Base-by-base conservation (phyloP, 495 filamentous ascomycete species). In the Geopyxis carbonaria region DNA sequence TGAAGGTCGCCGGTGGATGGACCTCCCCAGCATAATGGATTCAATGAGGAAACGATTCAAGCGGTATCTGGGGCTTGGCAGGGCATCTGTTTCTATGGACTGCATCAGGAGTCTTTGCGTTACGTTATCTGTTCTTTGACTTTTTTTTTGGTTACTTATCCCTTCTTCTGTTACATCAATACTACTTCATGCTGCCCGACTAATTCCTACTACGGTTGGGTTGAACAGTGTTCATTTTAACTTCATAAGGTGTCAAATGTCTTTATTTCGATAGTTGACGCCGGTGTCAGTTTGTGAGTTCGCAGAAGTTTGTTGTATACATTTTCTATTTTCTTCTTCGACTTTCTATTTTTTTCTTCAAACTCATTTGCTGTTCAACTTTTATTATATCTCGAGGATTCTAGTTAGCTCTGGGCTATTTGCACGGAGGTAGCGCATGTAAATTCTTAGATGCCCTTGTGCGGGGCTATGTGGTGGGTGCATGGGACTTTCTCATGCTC, bases 1-100 rank as follows among this genome's bases (percentile, higher is more conserved):
- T 99, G 7, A 80, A 93, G 39, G 86, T 93, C 50, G 91, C 89
- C 27, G 89, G 89, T 44, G 89, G 89, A 37, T 99, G 86, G 86
- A 72, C 80, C 42, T 76, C 75, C 33, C 74, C 76, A 57, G 71
- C 34, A 54, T 48, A 36, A 28, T 19, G 8, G 18, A 29, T 8
- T 20, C 31, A 18, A 34, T 18, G 31, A 34, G 31, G 16, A 40
- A 36, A 21, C 27, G 30, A 19, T 16, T n/a, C 34, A 47, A 46
- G 34, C 34, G 34, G 25, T 48, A 19, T 20, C 13, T 9, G 22
- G 20, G 39, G 15, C 15, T 31, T 23, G 29, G 34, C 36, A 22
- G 48, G 21, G 31, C 31, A 34, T 34, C 31, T n/a, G 31, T 15
- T 18, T 34, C 31, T 46, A 38, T 38, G 28, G 43, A 47, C 43